Evolutionary conservation across 371 early-diverging fungal species (phyloP).

Genomic region (Mortierella sp.): DNA sequence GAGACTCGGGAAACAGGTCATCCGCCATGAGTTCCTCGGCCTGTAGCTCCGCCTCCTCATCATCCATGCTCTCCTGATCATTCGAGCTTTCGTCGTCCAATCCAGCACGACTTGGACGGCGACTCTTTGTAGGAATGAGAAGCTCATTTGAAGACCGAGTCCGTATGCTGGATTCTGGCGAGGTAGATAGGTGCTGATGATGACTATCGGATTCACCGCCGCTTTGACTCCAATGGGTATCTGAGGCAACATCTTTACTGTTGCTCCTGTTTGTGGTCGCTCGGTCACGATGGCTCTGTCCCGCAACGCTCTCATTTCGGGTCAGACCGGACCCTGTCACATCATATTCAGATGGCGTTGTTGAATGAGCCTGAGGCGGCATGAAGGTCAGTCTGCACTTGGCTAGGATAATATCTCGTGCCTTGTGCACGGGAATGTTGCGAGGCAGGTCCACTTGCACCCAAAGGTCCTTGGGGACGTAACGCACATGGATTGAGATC

Average conservation of each 20-base stretch:
- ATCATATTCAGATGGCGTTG: background rate
- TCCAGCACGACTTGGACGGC: conserved; percentile 2
- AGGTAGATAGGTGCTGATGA: background rate
- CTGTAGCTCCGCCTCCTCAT: conserved; percentile 44
- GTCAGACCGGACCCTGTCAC: background rate
- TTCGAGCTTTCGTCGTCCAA: conserved; percentile 24
- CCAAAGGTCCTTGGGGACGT: conserved; percentile 48
- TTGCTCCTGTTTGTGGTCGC: too few relatives aligned
- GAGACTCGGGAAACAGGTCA: conserved; percentile 20
- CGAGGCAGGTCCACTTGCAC: conserved; percentile 40
- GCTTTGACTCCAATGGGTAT: too few relatives aligned
- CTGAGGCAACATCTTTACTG: too few relatives aligned
- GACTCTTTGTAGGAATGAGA: background rate
- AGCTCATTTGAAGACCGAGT: background rate
- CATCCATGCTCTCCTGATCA: conserved; percentile 33
- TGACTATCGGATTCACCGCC: too few relatives aligned
- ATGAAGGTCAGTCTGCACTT: conserved; percentile 28
- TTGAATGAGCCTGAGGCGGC: conserved; percentile 9
- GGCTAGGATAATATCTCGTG: conserved; percentile 31
- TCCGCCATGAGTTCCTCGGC: conserved; percentile 44
- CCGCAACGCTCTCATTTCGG: background rate
- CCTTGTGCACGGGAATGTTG: conserved; percentile 38
- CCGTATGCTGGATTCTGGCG: background rate
- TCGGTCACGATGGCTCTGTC: too few relatives aligned
- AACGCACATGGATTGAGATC: conserved; percentile 43